Base-by-base conservation (phyloP, 2,329 filamentous ascomycete species). In the Alternaria ventricosa region DNA sequence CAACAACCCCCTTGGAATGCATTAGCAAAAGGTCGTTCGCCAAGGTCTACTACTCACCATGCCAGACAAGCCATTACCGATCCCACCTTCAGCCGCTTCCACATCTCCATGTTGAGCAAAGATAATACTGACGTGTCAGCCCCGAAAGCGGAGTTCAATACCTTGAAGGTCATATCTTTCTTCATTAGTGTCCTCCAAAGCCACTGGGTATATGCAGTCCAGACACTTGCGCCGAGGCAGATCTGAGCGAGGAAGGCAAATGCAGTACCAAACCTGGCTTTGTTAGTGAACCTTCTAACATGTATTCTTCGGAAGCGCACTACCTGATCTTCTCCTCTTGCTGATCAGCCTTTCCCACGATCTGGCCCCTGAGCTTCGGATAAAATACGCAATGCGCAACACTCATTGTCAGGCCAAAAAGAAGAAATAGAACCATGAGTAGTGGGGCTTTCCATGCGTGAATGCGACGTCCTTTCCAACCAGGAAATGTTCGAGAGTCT, bases 171-270 rank as follows among this genome's bases (percentile, higher is more conserved):
- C 30, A 55, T 7, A 9, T 43, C 33, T 5, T 55, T 43, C 7
- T 27, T 55, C 33, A 41, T 43, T 2, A 55, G 3, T 0, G 33
- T 55, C 23, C 51, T 43, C 51, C 51, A 43, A 3, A 43, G 30
- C 33, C 51, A 27, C 22, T 27, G 51, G 2, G 33, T 27, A n/a
- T 11, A 18, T 10, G 33, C 33, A 25, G 51, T 55, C 51, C 51
- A 55, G 22, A 55, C 51, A n/a, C 33, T 55, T 5, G 51, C 22
- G 2, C 33, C 51, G 5, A 55, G 33, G 51, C 51, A 55, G 20
- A 55, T 55, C 33, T 55, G 51, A 20, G 51, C 51, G 33, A 55
- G 20, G 23, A 55, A 55, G 7, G 51, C 33, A 43, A 55, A 55
- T 8, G 22, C 51, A 43, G 51, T 55, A n/a, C 51, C 51, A 44